phyloP scores from a whole-genome alignment of 306 rosid genomes.

The Dalbergia oliveri region DNA sequence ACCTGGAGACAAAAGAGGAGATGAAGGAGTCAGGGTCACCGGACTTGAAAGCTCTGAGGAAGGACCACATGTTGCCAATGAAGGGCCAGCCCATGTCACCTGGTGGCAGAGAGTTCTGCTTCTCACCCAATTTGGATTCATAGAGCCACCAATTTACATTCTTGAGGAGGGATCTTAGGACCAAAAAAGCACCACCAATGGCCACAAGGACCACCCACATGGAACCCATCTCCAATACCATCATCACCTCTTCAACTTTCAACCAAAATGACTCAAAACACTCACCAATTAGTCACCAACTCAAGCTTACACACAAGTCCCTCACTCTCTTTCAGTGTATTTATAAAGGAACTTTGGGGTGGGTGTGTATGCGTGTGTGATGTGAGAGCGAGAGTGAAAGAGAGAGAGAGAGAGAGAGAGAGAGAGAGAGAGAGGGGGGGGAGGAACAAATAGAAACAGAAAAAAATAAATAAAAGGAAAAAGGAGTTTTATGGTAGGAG shows the following conservation, averaged over 20 bases:
- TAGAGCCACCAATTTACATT: conserved; percentile 69
- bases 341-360: conserved; percentile 37
- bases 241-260: neutral
- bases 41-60: conserved; percentile 89
- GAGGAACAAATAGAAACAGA: neutral
- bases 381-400: neutral
- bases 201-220: conserved; percentile 36
- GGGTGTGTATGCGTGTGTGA: neutral
- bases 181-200: conserved; percentile 38
- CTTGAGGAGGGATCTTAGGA: conserved; percentile 53
- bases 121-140: conserved; percentile 66
- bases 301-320: neutral
- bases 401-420: neutral
- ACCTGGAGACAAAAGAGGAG: conserved; percentile 75
- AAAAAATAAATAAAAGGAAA: neutral
- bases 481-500: conserved; percentile 16
- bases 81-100: conserved; percentile 94
- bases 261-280: neutral
- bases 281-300: neutral
- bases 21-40: conserved; percentile 81
- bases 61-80: conserved; percentile 98
- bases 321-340: conserved; percentile 31
- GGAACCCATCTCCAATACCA: conserved; percentile 40
- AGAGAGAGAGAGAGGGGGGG: neutral
- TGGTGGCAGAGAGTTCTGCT: conserved; percentile 74